Percentiles rank a stretch among this genome's conserved stretches.
Conservation (phyloP, 352 stramenopile species). For the Aphanomyces astaci region DNA sequence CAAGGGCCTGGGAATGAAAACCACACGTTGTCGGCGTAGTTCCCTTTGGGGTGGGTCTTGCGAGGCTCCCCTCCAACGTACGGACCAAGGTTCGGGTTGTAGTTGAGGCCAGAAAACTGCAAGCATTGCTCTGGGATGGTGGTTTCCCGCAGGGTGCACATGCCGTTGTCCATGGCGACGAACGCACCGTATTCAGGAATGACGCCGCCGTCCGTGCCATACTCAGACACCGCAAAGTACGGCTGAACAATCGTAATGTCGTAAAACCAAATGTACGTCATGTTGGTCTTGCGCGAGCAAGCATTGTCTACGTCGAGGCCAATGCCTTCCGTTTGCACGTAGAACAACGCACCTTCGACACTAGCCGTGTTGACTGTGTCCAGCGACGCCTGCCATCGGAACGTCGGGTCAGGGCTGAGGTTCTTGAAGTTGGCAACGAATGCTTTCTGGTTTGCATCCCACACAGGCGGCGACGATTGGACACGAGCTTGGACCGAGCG, state of each 20-base stretch:
- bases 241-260: conserved; percentile 48
- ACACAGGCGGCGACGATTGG: conserved; percentile 2
- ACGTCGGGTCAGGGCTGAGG: conserved; percentile 29
- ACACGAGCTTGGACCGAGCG: conserved; percentile 8
- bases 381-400: conserved; percentile 39
- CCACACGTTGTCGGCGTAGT: conserved; percentile 66
- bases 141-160: conserved; percentile 32
- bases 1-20: conserved; percentile 77
- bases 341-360: conserved; percentile 71
- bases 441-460: not conserved
- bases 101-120: conserved; percentile 59
- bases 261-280: conserved; percentile 68
- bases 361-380: conserved; percentile 68
- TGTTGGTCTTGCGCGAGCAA: conserved; percentile 59
- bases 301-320: conserved; percentile 30
- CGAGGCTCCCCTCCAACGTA: conserved; percentile 49
- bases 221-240: conserved; percentile 65
- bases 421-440: not conserved
- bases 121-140: conserved; percentile 40
- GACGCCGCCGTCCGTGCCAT: conserved; percentile 31
- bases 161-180: conserved; percentile 51
- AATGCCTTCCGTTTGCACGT: conserved; percentile 71
- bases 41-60: conserved; percentile 40
- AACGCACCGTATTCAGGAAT: conserved; percentile 45
- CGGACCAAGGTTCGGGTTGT: conserved; percentile 45